Percentiles rank a stretch among this genome's conserved stretches.
Conservation (phyloP, 139 green algal genomes). For the Spirogloea muscicola region DNA sequence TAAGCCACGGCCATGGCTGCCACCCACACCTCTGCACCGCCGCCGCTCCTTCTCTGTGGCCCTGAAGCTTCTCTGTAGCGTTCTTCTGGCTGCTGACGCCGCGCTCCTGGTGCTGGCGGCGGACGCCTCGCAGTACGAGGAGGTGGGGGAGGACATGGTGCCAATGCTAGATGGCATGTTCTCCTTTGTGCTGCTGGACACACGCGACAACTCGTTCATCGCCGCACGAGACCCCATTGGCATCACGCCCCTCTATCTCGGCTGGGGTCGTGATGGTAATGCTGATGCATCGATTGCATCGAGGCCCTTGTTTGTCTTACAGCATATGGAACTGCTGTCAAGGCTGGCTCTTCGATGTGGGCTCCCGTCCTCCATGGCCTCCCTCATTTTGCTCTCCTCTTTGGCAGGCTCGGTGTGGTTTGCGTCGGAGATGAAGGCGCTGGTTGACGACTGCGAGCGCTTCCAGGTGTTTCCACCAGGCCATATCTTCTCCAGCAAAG, state of each 20-base stretch:
- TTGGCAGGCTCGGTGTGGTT: slow-evolving; percentile 90
- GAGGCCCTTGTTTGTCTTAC: too few species aligned
- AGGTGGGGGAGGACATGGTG: slow-evolving; percentile 67
- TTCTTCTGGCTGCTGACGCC: background rate
- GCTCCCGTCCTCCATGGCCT: too few species aligned
- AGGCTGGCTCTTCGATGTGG: too few species aligned
- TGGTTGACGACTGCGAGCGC: slow-evolving; percentile 46
- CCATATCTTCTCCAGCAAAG: slow-evolving; percentile 50
- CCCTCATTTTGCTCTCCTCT: too few species aligned
- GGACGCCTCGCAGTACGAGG: slow-evolving; percentile 76
- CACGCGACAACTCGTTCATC: slow-evolving; percentile 62
- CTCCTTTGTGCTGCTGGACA: slow-evolving; percentile 72
- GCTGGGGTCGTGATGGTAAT: slow-evolving; percentile 66
- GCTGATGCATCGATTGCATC: too few species aligned
- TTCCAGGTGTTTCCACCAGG: slow-evolving; percentile 76
- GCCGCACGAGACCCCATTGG: slow-evolving; percentile 88
- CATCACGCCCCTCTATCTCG: slow-evolving; percentile 87
- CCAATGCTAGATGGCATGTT: slow-evolving; percentile 94
- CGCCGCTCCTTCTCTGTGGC: background rate
- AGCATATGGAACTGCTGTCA: too few species aligned
- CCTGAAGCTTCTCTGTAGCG: background rate
- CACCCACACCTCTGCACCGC: background rate
- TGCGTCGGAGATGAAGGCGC: slow-evolving; percentile 92
- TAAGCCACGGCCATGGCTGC: background rate
- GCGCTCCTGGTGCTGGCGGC: slow-evolving; percentile 27